Percentiles rank a stretch among this genome's conserved stretches.
Conservation (phyloP, 805 yeast species). For the Candida hungchunana region DNA sequence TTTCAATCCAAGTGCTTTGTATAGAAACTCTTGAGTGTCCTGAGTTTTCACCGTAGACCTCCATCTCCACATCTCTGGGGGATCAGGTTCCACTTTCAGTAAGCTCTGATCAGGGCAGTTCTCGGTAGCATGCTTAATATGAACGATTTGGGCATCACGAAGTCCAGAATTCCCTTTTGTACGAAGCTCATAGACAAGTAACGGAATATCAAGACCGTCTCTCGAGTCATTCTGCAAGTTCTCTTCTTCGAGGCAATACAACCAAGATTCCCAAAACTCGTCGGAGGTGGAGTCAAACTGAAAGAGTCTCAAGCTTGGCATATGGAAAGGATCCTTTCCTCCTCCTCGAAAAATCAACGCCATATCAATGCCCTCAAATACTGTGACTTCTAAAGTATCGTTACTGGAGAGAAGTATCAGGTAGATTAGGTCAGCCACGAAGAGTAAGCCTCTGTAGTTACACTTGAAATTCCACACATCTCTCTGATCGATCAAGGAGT, state of each 20-base stretch:
- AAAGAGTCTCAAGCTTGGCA: conserved; percentile 1
- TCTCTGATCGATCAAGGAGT: neutral
- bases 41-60: too few relatives aligned
- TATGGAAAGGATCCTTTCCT: neutral
- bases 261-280: conserved; percentile 1
- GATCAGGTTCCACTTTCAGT: neutral
- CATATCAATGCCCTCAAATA: conserved; percentile 1
- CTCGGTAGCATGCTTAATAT: conserved; percentile 1
- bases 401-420: neutral
- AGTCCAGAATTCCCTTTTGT: neutral
- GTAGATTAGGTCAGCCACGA: conserved; percentile 1
- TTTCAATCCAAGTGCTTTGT: neutral
- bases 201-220: neutral
- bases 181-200: neutral
- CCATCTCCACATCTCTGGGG: conserved; percentile 2
- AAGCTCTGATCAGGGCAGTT: neutral
- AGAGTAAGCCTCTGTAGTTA: neutral
- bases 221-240: neutral
- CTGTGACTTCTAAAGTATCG: neutral
- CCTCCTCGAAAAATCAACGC: neutral
- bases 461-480: neutral
- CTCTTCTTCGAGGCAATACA: neutral
- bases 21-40: neutral
- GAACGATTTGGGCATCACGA: neutral
- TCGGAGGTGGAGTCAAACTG: conserved; percentile 1